Conservation (phyloP, 2,329 filamentous ascomycete species). For the Aspergillus jensenii region DNA sequence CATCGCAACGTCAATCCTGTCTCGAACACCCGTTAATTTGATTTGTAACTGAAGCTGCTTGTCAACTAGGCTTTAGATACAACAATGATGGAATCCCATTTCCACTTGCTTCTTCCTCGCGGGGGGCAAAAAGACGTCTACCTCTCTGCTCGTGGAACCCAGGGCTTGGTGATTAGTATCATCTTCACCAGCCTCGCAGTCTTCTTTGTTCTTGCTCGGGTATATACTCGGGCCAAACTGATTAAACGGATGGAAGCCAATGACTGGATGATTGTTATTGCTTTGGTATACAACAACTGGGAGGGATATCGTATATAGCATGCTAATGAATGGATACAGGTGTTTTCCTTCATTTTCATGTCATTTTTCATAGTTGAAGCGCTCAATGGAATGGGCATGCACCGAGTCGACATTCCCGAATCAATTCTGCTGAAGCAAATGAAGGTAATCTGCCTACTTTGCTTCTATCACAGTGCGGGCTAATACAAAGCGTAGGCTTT, state of each 20-base stretch:
- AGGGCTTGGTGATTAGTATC: conserved; percentile 29
- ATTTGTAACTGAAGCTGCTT: neutral
- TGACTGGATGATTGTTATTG: conserved; percentile 38
- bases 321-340: conserved; percentile 16
- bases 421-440: conserved; percentile 30
- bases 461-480: neutral
- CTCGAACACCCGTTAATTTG: neutral
- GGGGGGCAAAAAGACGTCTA: conserved; percentile 18
- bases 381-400: conserved; percentile 38
- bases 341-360: conserved; percentile 37
- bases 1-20: too few species aligned
- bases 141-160: conserved; percentile 26
- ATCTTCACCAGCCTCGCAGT: conserved; percentile 33
- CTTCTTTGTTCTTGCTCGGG: conserved; percentile 28
- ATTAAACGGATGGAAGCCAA: conserved; percentile 35
- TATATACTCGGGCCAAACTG: conserved; percentile 33
- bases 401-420: conserved; percentile 30
- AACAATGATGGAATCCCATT: conserved; percentile 20
- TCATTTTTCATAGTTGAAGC: conserved; percentile 34
- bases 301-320: neutral
- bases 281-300: conserved; percentile 27
- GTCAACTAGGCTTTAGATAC: neutral
- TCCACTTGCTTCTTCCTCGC: conserved; percentile 19
- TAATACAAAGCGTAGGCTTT: conserved; percentile 27
- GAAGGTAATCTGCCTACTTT: conserved; percentile 24